Base-by-base conservation (phyloP, 225 moss, liverwort and hornwort genomes). In the Marchantia polymorpha region DNA sequence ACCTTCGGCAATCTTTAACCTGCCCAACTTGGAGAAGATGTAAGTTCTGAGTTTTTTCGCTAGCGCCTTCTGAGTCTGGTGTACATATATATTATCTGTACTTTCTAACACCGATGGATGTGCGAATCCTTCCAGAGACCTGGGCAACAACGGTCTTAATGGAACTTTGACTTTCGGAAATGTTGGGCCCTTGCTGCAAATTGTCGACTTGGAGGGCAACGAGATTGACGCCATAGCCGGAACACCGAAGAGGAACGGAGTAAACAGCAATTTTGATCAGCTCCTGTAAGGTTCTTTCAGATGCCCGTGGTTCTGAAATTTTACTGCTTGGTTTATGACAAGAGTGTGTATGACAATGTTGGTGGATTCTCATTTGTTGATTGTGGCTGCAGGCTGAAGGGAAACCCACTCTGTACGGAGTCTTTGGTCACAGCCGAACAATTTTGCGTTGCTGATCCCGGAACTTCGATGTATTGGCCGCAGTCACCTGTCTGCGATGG, bases 341-440 rank as follows among this genome's bases (percentile, higher is more conserved):
- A 29, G 10, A 22, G 7, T 5, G 47, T 22, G 16, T 47, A 48
- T 39, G 4, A 19, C 10, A 0, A 19, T 70, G 16, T 19, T 69
- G 27, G 67, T 67, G 12, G 61, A 31, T 67, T 67, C 70, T 70
- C 39, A 70, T 48, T 39, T 15, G 5, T 22, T 27, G 15, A 22
- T 12, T 60, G 27, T 75, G 70, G 50, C 26, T 75, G 84, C 84
- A 87, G 87, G 69, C 77, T 87, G 9, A n/a, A 26, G 31, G 84
- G 84, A 54, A 87, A 87, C 77, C 87, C 87, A 10, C 0, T 81
- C 3, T 87, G 87, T 73, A 10, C 0, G 10, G 27, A 30, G 10
- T 2, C 56, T 0, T 0, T 0, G 14, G 3, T 0, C 3, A 9
- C 29, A 48, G 15, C 0, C 0, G 0, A 54, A 3, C 23, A 20